A percentile compares a stretch with the other conserved stretches of the same genome.
Evolutionary conservation across 2,329 filamentous ascomycete species (phyloP).

Genomic region (Zopfia rhizophila): DNA sequence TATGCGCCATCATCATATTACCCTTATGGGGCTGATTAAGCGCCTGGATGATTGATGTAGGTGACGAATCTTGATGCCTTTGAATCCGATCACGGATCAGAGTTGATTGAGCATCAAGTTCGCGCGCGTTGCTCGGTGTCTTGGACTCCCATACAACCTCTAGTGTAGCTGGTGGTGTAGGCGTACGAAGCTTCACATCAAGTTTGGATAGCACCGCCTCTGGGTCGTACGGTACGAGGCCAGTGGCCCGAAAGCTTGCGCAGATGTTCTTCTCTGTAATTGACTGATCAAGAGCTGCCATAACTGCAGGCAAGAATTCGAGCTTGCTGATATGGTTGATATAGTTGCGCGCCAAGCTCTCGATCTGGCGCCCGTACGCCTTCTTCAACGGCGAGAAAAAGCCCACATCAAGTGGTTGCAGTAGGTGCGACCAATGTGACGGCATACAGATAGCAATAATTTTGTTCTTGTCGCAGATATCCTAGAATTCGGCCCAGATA

Average conservation of each 20-base stretch:
- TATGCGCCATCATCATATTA: constrained; percentile 18
- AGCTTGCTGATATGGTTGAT: constrained; percentile 39
- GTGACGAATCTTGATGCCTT: constrained; percentile 12
- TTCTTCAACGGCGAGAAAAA: constrained; percentile 47
- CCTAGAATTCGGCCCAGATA: constrained; percentile 45
- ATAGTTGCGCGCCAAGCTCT: constrained; percentile 33
- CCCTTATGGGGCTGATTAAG: constrained; percentile 17
- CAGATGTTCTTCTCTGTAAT: constrained; percentile 39
- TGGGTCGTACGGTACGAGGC: constrained; percentile 42
- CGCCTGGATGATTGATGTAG: constrained; percentile 16
- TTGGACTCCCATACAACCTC: constrained; percentile 10
- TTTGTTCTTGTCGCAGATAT: constrained; percentile 44
- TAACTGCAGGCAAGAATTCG: constrained; percentile 27
- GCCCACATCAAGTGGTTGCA: constrained; percentile 51
- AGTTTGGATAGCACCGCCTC: constrained; percentile 40
- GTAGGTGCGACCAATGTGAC: constrained; percentile 45
- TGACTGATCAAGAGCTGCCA: constrained; percentile 29
- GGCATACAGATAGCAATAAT: constrained; percentile 48
- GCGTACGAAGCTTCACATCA: constrained; percentile 20
- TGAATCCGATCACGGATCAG: constrained; percentile 14
- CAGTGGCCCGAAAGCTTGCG: constrained; percentile 35
- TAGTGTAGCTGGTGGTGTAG: constrained; percentile 9
- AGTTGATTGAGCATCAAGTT: constrained; percentile 15
- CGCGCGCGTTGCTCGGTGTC: constrained; percentile 16
- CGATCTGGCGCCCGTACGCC: constrained; percentile 41